Conservation (phyloP, 495 filamentous ascomycete genomes). For the Gamarada debralockiae region DNA sequence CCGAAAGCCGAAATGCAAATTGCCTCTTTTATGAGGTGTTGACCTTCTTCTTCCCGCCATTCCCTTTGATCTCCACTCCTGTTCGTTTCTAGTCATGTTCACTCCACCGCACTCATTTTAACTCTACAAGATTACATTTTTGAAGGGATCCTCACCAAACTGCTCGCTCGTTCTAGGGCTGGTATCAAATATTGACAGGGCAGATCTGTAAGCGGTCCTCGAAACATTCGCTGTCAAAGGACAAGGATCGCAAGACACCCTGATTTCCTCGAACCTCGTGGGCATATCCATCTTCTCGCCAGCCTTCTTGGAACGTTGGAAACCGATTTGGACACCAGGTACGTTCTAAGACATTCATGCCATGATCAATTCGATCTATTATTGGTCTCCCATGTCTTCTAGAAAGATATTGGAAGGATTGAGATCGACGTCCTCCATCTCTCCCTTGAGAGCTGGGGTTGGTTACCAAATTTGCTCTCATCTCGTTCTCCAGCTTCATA, state of each 20-base stretch:
- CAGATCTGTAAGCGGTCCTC: background rate
- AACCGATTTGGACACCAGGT: conserved; percentile 9
- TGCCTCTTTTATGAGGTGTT: too few species aligned
- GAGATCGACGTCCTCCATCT: background rate
- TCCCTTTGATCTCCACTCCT: too few species aligned
- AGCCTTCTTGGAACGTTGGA: background rate
- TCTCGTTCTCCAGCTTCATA: background rate
- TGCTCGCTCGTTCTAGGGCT: background rate
- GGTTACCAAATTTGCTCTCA: background rate
- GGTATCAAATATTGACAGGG: background rate
- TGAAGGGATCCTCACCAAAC: background rate
- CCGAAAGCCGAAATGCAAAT: too few species aligned
- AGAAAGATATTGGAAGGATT: conserved; percentile 15
- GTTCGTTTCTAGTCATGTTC: too few species aligned
- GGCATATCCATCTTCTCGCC: background rate
- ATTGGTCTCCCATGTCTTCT: conserved; percentile 4
- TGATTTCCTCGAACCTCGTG: background rate
- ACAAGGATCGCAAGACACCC: conserved; percentile 17
- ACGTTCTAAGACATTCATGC: conserved; percentile 18
- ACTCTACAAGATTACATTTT: too few species aligned
- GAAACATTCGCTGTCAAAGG: conserved; percentile 19
- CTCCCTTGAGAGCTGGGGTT: background rate
- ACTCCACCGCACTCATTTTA: too few species aligned
- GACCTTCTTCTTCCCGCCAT: too few species aligned
- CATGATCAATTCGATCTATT: background rate